Conservation (phyloP, 116 monocot species). For the Papilionanthe hybrid region DNA sequence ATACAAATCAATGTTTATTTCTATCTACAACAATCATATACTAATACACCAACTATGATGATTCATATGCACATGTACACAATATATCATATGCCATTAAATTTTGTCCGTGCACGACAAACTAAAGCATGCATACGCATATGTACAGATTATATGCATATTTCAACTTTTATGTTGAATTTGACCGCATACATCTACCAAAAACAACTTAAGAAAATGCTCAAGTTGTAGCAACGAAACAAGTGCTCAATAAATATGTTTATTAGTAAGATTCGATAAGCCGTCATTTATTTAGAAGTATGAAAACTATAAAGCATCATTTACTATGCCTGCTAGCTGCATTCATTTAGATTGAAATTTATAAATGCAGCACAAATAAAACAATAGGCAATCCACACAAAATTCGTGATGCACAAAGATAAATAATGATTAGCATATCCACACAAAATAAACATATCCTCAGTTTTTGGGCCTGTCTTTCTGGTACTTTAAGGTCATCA, state of each 20-base stretch:
- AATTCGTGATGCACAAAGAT: not conserved
- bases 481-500: not conserved
- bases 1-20: not conserved
- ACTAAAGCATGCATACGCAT: not conserved
- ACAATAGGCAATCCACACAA: not conserved
- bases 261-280: not conserved
- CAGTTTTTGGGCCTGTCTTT: not conserved
- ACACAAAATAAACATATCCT: not conserved
- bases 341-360: not conserved
- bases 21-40: not conserved
- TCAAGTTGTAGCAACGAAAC: not conserved
- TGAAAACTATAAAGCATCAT: not conserved
- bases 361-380: not conserved
- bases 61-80: not conserved
- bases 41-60: not conserved
- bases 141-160: not conserved
- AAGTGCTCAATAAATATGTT: not conserved
- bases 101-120: not conserved
- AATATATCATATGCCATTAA: not conserved
- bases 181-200: not conserved
- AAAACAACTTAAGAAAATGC: not conserved
- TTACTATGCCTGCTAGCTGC: not conserved
- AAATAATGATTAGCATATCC: not conserved
- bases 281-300: not conserved
- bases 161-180: not conserved